Conservation (phyloP, 305 asterid genomes). For the Rubia peregrina region DNA sequence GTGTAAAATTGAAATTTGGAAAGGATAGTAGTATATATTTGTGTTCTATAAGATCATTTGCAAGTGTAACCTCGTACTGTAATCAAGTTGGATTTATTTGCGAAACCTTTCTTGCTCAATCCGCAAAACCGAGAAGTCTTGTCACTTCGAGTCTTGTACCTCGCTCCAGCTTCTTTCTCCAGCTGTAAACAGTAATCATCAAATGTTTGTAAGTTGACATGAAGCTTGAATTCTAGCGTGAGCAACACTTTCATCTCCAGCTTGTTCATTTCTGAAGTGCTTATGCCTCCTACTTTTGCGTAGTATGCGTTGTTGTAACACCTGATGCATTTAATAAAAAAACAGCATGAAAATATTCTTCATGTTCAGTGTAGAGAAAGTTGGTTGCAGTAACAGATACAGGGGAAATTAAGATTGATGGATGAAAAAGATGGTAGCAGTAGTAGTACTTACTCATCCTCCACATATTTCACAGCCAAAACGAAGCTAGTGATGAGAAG, state of each 20-base stretch:
- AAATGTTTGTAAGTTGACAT: constrained; percentile 26
- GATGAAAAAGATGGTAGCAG: too few species aligned
- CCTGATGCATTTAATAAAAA: constrained; percentile 16
- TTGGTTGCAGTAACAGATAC: too few species aligned
- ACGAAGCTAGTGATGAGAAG: constrained; percentile 30
- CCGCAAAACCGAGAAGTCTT: constrained; percentile 22
- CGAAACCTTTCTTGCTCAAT: constrained; percentile 11
- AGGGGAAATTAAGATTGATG: too few species aligned
- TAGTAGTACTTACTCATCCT: constrained; percentile 29
- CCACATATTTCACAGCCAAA: constrained; percentile 35
- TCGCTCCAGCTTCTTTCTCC: constrained; percentile 22
- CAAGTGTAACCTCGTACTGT: constrained; percentile 12
- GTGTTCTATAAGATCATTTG: constrained; percentile 7
- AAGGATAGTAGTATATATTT: background rate
- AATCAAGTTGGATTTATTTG: constrained; percentile 4
- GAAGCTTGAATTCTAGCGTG: constrained; percentile 26
- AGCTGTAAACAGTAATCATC: constrained; percentile 26
- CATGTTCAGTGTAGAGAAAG: background rate
- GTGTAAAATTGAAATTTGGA: background rate
- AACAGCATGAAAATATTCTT: background rate
- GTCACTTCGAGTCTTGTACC: constrained; percentile 11
- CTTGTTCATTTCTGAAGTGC: constrained; percentile 34
- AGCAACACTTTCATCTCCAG: constrained; percentile 34
- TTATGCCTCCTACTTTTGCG: constrained; percentile 41
- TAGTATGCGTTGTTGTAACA: constrained; percentile 38